Evolutionary conservation across 768 basidiomycete genomes (phyloP), one percentile per base, ranked within the genome.

Genomic region (Mycena polygramma): DNA sequence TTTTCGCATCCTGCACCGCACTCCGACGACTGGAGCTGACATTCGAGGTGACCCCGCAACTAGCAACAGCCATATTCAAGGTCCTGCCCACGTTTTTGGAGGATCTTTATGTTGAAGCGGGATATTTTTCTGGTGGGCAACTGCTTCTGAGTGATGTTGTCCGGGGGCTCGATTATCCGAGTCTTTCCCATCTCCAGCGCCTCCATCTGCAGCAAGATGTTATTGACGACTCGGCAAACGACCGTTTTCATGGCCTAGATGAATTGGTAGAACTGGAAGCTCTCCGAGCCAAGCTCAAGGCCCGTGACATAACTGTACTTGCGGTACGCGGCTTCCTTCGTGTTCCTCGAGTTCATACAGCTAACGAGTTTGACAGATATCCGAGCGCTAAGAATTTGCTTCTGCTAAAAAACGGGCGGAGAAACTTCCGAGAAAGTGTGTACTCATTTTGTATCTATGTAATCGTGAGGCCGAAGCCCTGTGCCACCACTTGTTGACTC

Each of bases 111-210:
- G 5, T 45, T 10, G 57, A 26, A 22, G 43, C 39, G 41, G 41
- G 41, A 4, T 4, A 9, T 19, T 26, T 0, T 24, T n/a, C 39
- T 15, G 43, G 39, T 24, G 41, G 20, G 43, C 8, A n/a, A n/a
- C 4, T 57, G n/a, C 10, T 45, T 5, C 57, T 58, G 14, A 24
- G 30, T 4, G 43, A 22, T 1, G 41, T 45, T 22, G 24, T 19
- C n/a, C 37, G 17, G 24, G 57, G 22, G 7, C 37, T 57, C 20
- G 24, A 22, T 24, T 30, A 43, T 45, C 7, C 15, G 22, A 58
- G 57, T 45, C 57, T 58, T 13, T 58, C 57, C 41, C 43, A n/a
- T 13, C 57, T 58, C 15, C 1, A 43, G 57, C 57, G 57, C 24
- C 41, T 58, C 22, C 57, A 58, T 45, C 39, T 57, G 48, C 20